Conservation (phyloP, 2,329 filamentous ascomycete genomes). For the Exophiala phaeomuriformis region DNA sequence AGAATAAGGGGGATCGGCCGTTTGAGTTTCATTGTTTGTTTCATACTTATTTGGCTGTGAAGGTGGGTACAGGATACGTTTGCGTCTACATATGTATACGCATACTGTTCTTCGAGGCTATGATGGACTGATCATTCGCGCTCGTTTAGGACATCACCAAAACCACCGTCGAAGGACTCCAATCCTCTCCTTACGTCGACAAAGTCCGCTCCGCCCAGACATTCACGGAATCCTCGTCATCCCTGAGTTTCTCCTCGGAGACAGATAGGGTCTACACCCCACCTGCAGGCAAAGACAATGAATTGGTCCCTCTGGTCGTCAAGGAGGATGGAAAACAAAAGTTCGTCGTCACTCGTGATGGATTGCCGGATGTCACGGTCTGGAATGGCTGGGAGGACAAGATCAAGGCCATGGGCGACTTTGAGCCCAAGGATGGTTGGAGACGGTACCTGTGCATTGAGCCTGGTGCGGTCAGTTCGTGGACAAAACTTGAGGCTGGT, state of each 20-base stretch:
- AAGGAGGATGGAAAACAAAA: constrained; percentile 55
- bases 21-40: constrained; percentile 90
- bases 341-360: constrained; percentile 73
- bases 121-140: too few species aligned
- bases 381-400: constrained; percentile 97
- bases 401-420: constrained; percentile 73
- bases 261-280: constrained; percentile 79
- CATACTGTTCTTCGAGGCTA: too few species aligned
- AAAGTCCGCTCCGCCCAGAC: constrained; percentile 64
- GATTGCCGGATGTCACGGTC: constrained; percentile 78
- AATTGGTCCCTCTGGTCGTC: constrained; percentile 48
- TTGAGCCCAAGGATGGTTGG: constrained; percentile 80
- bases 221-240: constrained; percentile 57
- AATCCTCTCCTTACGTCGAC: constrained; percentile 69
- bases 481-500: constrained; percentile 77
- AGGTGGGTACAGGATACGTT: constrained; percentile 48
- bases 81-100: too few species aligned
- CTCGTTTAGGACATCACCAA: constrained; percentile 64
- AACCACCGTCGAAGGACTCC: constrained; percentile 66
- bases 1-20: constrained; percentile 72
- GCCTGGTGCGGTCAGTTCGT: constrained; percentile 72
- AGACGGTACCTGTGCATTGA: constrained; percentile 93
- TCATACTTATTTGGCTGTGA: constrained; percentile 80
- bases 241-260: constrained; percentile 66
- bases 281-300: constrained; percentile 51